phyloP scores from a whole-genome alignment of 257 asterid genomes.

The Thymus mandschuricus region DNA sequence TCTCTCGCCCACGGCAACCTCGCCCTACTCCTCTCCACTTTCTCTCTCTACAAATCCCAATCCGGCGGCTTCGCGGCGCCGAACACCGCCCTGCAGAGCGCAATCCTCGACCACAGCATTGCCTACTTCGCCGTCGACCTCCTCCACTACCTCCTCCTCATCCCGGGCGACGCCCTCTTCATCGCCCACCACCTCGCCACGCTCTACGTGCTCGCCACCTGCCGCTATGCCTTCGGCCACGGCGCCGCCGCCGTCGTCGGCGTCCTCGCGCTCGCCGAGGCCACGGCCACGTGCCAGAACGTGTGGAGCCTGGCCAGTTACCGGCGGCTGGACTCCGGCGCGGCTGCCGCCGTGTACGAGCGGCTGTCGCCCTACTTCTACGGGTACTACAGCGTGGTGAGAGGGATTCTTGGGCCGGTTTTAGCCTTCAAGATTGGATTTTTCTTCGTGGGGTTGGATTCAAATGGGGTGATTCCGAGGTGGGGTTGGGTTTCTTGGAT shows the following conservation, averaged over 20 bases:
- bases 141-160: slow-evolving; percentile 54
- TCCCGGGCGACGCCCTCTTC: slow-evolving; percentile 61
- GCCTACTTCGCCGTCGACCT: slow-evolving; percentile 70
- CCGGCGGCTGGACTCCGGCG: slow-evolving; percentile 44
- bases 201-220: slow-evolving; percentile 66
- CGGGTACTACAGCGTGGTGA: slow-evolving; percentile 54
- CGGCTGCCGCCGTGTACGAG: slow-evolving; percentile 51
- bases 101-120: slow-evolving; percentile 67
- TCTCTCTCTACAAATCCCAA: slow-evolving; percentile 43
- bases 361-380: slow-evolving; percentile 64
- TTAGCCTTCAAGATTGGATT: slow-evolving; percentile 50
- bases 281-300: slow-evolving; percentile 72
- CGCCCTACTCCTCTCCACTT: slow-evolving; percentile 50
- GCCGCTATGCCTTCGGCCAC: slow-evolving; percentile 55
- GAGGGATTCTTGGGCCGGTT: slow-evolving; percentile 74
- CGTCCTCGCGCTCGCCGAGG: slow-evolving; percentile 68
- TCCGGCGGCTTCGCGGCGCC: slow-evolving; percentile 37
- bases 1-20: slow-evolving; percentile 69
- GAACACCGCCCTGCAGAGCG: slow-evolving; percentile 54
- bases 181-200: slow-evolving; percentile 76
- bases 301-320: slow-evolving; percentile 71
- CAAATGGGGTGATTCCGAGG: slow-evolving; percentile 48
- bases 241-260: slow-evolving; percentile 67
- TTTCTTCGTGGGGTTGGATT: slow-evolving; percentile 24
- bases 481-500: slow-evolving; percentile 85